Percentiles rank a stretch among this genome's conserved stretches.
These are phyloP conservation scores for Raffaelea albimanens DNA, from an alignment of 2,329 filamentous ascomycete species.

Conservation along the genomic window DNA sequence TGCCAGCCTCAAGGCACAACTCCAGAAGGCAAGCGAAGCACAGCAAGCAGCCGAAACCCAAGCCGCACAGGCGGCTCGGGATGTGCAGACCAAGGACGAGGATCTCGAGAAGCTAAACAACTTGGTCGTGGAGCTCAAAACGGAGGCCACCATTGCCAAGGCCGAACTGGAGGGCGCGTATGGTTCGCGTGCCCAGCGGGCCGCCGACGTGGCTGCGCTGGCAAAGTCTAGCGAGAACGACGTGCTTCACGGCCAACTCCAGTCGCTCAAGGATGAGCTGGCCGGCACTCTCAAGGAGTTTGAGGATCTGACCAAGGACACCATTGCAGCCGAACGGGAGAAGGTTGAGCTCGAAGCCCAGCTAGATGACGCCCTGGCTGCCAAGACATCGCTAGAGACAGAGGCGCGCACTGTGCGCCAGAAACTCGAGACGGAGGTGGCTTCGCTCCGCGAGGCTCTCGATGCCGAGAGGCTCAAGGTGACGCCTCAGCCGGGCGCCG, in stretches of 20 bases:
- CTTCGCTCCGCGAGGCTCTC: slow-evolving; percentile 40
- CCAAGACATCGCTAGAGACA: slow-evolving; percentile 25
- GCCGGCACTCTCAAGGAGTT: slow-evolving; percentile 40
- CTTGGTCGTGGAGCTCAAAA: slow-evolving; percentile 49
- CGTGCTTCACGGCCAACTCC: slow-evolving; percentile 37
- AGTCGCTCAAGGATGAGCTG: slow-evolving; percentile 41
- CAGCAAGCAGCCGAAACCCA: slow-evolving; percentile 13
- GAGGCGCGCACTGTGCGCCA: slow-evolving; percentile 26
- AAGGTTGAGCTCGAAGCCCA: slow-evolving; percentile 34
- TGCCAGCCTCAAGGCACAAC: slow-evolving; percentile 20
- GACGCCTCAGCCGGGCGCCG: slow-evolving; percentile 14
- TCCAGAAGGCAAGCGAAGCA: neutral
- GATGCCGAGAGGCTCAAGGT: slow-evolving; percentile 37
- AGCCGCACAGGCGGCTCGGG: slow-evolving; percentile 2
- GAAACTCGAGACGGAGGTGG: slow-evolving; percentile 32
- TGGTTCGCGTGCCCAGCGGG: slow-evolving; percentile 48
- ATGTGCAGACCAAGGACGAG: slow-evolving; percentile 36
- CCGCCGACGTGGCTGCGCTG: slow-evolving; percentile 45
- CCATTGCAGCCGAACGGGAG: slow-evolving; percentile 39
- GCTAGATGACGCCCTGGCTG: slow-evolving; percentile 30
- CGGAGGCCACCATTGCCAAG: slow-evolving; percentile 49
- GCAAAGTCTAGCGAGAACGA: slow-evolving; percentile 38
- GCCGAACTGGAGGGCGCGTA: slow-evolving; percentile 55
- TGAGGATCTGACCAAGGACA: slow-evolving; percentile 44
- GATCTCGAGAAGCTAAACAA: slow-evolving; percentile 41